A percentile compares a stretch with the other conserved stretches of the same genome.
phyloP scores from a whole-genome alignment of 768 basidiomycete species.

The Tricholoma bakamatsutake region DNA sequence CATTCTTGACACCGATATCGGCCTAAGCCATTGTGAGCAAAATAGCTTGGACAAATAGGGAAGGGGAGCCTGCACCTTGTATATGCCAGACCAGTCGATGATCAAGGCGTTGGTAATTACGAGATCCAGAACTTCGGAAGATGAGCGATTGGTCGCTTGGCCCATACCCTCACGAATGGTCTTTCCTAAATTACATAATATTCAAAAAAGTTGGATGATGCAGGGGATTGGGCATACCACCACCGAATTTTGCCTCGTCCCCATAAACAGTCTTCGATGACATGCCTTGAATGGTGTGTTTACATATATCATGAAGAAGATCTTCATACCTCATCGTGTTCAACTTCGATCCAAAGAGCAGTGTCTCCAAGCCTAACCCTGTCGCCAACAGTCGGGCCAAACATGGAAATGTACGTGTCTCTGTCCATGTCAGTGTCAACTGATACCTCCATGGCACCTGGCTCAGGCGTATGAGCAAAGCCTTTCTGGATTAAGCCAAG shows the following conservation, averaged over 20 bases:
- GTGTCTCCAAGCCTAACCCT: conserved; percentile 86
- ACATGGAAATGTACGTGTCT: conserved; percentile 87
- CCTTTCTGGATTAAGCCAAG: conserved; percentile 45
- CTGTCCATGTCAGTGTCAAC: conserved; percentile 54
- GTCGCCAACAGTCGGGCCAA: conserved; percentile 91
- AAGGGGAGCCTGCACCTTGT: conserved; percentile 55
- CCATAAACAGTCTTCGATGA: conserved; percentile 71
- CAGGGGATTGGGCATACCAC: conserved; percentile 45
- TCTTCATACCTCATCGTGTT: conserved; percentile 62
- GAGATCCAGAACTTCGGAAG: conserved; percentile 72
- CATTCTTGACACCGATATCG: conserved; percentile 88
- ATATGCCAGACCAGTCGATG: conserved; percentile 92
- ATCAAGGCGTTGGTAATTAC: conserved; percentile 95
- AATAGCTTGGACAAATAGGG: background rate
- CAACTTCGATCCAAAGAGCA: conserved; percentile 86
- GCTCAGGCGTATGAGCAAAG: conserved; percentile 69
- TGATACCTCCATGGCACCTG: conserved; percentile 46
- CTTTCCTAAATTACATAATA: conserved; percentile 58
- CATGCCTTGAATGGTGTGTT: background rate
- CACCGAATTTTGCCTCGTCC: conserved; percentile 97
- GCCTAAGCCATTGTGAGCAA: conserved; percentile 45
- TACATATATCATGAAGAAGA: background rate
- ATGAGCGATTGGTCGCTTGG: conserved; percentile 70
- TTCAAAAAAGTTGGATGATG: background rate
- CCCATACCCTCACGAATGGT: conserved; percentile 97